Evolutionary conservation across 441 rosid genomes (phyloP).

Genomic region (Gossypium davidsonii): DNA sequence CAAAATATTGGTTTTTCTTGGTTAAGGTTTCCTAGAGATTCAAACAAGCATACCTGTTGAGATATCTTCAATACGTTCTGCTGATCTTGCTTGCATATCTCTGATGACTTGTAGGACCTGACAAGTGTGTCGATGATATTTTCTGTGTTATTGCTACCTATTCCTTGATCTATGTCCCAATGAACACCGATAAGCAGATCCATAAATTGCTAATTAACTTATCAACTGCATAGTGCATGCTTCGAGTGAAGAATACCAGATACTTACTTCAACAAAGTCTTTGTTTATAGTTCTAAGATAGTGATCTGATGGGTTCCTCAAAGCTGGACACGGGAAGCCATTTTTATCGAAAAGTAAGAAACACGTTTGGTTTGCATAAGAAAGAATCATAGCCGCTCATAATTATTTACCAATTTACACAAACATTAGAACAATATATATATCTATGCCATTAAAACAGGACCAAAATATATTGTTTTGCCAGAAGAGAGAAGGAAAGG

Average conservation of each 20-base stretch:
- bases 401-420: no score
- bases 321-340: constrained; percentile 45
- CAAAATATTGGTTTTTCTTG: background rate
- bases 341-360: constrained; percentile 30
- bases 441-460: constrained; percentile 24
- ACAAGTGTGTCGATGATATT: constrained; percentile 31
- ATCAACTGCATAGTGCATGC: background rate
- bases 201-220: background rate
- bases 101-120: constrained; percentile 33
- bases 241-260: background rate
- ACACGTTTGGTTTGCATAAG: no score
- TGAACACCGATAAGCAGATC: background rate
- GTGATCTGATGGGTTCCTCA: constrained; percentile 49
- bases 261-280: constrained; percentile 37
- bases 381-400: no score
- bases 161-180: constrained; percentile 37
- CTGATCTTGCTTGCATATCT: constrained; percentile 21
- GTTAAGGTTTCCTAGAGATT: background rate
- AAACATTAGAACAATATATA: no score
- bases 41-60: constrained; percentile 20
- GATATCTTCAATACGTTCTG: constrained; percentile 18
- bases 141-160: constrained; percentile 21
- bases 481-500: constrained; percentile 45
- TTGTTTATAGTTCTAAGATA: constrained; percentile 44
- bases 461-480: constrained; percentile 36